Evolutionary conservation across 345 rosid species (phyloP).

Genomic region (Abelmoschus esculentus): DNA sequence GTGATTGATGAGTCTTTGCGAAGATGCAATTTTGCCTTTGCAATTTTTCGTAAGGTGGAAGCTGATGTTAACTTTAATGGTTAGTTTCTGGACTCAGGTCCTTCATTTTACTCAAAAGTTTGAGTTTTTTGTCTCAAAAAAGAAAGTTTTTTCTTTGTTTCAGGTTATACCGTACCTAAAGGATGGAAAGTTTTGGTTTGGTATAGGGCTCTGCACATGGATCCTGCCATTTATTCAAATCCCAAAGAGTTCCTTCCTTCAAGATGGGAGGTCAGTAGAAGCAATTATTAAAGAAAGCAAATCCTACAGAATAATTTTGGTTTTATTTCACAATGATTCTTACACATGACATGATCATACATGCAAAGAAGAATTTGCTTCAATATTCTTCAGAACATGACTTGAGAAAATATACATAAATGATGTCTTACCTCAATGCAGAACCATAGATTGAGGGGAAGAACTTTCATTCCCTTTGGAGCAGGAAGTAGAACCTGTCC

Average conservation of each 20-base stretch:
- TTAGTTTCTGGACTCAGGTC: slow-evolving; percentile 9
- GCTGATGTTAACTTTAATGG: slow-evolving; percentile 25
- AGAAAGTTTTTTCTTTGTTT: not conserved
- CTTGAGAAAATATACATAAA: not conserved
- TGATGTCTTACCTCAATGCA: slow-evolving; percentile 5
- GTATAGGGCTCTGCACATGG: not conserved
- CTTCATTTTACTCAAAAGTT: not conserved
- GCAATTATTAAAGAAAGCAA: too few species aligned
- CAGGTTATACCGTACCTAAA: slow-evolving; percentile 1
- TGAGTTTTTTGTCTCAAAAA: not conserved
- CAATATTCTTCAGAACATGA: not conserved
- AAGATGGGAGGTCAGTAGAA: slow-evolving; percentile 41
- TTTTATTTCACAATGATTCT: too few species aligned
- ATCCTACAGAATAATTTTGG: too few species aligned
- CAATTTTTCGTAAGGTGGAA: slow-evolving; percentile 29
- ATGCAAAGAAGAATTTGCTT: not conserved
- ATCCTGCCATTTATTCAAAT: slow-evolving; percentile 28
- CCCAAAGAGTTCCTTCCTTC: slow-evolving; percentile 37
- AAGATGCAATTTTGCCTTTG: slow-evolving; percentile 21
- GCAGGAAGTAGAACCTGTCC: slow-evolving; percentile 40
- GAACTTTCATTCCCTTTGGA: slow-evolving; percentile 47
- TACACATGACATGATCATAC: too few species aligned
- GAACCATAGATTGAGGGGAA: slow-evolving; percentile 28
- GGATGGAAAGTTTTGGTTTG: slow-evolving; percentile 11
- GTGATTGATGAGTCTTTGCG: slow-evolving; percentile 2